phyloP scores from a whole-genome alignment of 495 filamentous ascomycete genomes.

The Xylaria curta region DNA sequence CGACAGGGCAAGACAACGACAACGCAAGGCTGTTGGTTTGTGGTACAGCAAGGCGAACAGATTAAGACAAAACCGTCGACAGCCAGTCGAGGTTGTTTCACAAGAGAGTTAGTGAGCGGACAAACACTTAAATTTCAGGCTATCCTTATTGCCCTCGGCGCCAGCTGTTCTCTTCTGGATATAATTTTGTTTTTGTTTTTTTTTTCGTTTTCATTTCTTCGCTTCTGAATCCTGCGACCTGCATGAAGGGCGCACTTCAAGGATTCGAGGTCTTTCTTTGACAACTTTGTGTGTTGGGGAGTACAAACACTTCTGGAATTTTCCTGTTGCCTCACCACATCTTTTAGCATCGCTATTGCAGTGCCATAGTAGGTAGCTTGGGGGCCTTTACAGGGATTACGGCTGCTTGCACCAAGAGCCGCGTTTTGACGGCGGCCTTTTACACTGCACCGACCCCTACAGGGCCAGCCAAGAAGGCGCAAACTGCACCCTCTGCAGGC shows the following conservation, averaged over 20 bases:
- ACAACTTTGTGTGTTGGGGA: slow-evolving; percentile 7
- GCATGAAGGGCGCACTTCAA: slow-evolving; percentile 17
- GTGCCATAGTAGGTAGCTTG: slow-evolving; percentile 2
- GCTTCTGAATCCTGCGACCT: slow-evolving; percentile 15
- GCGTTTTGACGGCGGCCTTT: slow-evolving; percentile 6
- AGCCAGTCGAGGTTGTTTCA: slow-evolving; percentile 16
- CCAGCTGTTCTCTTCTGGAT: neutral
- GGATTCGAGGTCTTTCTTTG: neutral
- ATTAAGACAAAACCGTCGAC: neutral
- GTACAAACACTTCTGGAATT: neutral
- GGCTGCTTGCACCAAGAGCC: slow-evolving; percentile 3
- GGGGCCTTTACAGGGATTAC: slow-evolving; percentile 13
- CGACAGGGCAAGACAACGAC: slow-evolving; percentile 6
- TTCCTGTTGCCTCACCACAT: neutral
- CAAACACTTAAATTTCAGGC: neutral
- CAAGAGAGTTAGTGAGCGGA: neutral
- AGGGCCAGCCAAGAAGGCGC: slow-evolving; percentile 5
- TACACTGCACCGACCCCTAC: neutral
- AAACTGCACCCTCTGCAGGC: neutral
- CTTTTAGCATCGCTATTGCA: neutral
- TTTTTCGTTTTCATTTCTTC: neutral
- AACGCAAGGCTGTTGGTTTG: slow-evolving; percentile 24
- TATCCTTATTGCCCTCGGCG: slow-evolving; percentile 3
- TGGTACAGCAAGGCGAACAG: slow-evolving; percentile 15
- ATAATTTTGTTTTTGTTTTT: neutral